Conservation (phyloP, 345 rosid genomes). For the Toxicodendron radicans region DNA sequence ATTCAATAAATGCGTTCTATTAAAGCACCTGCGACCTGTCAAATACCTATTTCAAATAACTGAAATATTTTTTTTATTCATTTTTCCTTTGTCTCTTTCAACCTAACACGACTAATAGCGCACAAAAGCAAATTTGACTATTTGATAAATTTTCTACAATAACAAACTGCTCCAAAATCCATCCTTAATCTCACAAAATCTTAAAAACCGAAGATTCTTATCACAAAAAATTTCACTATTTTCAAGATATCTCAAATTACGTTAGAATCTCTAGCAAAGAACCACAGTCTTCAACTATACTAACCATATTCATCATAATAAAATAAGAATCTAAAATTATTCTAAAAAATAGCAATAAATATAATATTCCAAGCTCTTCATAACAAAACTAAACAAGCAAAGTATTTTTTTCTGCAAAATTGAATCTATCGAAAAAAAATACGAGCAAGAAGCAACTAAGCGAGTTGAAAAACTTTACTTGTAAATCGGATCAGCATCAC, state of each 20-base stretch:
- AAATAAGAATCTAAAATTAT: background rate
- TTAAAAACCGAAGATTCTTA: background rate
- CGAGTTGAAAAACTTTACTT: slow-evolving; percentile 37
- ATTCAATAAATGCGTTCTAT: background rate
- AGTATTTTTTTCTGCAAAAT: background rate
- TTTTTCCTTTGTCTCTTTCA: no score
- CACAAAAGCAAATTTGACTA: background rate
- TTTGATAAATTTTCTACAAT: background rate
- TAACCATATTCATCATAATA: background rate
- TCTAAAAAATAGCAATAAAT: background rate
- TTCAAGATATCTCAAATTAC: background rate
- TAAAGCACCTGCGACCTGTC: background rate
- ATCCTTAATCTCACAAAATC: background rate
- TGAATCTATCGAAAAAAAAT: background rate
- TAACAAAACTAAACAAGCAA: background rate
- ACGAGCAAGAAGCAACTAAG: background rate
- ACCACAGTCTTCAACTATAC: background rate
- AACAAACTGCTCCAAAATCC: background rate
- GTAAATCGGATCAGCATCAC: slow-evolving; percentile 90
- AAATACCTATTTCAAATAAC: background rate
- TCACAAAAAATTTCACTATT: background rate
- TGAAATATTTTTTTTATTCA: no score
- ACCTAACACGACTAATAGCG: no score
- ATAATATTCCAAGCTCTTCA: background rate
- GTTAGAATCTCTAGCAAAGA: background rate